Evolutionary conservation across 2,329 filamentous ascomycete species (phyloP).

Genomic region (Pseudocercospora eumusae): DNA sequence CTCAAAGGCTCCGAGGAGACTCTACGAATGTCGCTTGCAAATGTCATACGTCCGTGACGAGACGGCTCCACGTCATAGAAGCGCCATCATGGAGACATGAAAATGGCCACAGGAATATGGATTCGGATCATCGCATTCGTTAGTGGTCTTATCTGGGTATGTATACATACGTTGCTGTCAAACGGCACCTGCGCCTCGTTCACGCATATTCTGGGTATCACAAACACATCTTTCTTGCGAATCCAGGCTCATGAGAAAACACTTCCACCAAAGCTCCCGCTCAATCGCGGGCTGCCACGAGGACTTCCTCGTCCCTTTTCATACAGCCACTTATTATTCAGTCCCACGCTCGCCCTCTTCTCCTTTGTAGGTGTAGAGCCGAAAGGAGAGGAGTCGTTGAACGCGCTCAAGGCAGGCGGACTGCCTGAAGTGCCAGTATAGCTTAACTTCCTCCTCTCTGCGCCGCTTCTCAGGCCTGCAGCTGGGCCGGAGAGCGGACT

Average conservation of each 20-base stretch:
- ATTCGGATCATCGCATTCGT: background rate
- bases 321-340: constrained; percentile 96
- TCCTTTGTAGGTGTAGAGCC: constrained; percentile 34
- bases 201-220: constrained; percentile 1
- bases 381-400: constrained; percentile 29
- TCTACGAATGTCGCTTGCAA: no score
- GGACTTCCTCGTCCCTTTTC: constrained; percentile 68
- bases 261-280: constrained; percentile 21
- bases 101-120: background rate
- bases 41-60: no score
- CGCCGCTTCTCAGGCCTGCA: constrained; percentile 20
- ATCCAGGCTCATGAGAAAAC: constrained; percentile 18
- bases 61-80: no score
- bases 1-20: no score
- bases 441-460: constrained; percentile 59
- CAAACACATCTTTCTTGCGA: background rate
- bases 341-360: constrained; percentile 64
- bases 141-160: background rate
- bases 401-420: constrained; percentile 50
- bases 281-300: constrained; percentile 37
- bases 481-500: constrained; percentile 13
- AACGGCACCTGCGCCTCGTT: background rate
- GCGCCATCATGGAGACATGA: background rate
- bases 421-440: constrained; percentile 56
- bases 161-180: background rate